Conservation (phyloP, 2,329 filamentous ascomycete genomes). For the Lojkania enalia region DNA sequence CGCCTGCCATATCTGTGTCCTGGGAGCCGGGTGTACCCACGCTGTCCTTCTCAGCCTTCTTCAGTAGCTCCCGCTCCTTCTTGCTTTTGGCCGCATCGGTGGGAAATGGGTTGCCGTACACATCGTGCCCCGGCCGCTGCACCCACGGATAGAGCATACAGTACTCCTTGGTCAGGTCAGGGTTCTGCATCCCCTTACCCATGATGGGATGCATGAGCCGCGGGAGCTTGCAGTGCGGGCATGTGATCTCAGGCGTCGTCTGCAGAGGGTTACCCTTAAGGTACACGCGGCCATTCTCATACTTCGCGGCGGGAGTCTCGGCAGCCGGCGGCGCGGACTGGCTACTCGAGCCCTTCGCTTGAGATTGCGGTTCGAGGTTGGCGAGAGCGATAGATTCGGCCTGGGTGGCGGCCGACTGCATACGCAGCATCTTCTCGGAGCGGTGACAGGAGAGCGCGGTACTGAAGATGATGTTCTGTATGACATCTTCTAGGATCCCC, state of each 20-base stretch:
- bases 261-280: slow-evolving; percentile 74
- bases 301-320: slow-evolving; percentile 68
- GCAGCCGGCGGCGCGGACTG: slow-evolving; percentile 57
- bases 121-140: slow-evolving; percentile 74
- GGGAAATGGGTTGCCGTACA: slow-evolving; percentile 81
- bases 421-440: slow-evolving; percentile 74
- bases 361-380: slow-evolving; percentile 39
- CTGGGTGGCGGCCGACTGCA: slow-evolving; percentile 60
- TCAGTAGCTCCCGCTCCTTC: slow-evolving; percentile 67
- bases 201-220: slow-evolving; percentile 73
- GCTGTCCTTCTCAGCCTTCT: slow-evolving; percentile 48
- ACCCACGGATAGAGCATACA: slow-evolving; percentile 81
- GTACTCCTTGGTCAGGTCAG: slow-evolving; percentile 63
- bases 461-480: slow-evolving; percentile 78
- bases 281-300: slow-evolving; percentile 69
- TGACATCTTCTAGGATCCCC: slow-evolving; percentile 69
- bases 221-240: slow-evolving; percentile 73
- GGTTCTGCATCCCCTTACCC: slow-evolving; percentile 69
- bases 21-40: slow-evolving; percentile 52
- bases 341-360: slow-evolving; percentile 41
- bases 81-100: slow-evolving; percentile 73
- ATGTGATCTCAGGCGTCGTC: slow-evolving; percentile 71
- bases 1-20: slow-evolving; percentile 45
- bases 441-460: slow-evolving; percentile 74
- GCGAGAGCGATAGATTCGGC: slow-evolving; percentile 45